Evolutionary conservation across 2,329 filamentous ascomycete genomes (phyloP).

Genomic region (Epichloe gansuensis): DNA sequence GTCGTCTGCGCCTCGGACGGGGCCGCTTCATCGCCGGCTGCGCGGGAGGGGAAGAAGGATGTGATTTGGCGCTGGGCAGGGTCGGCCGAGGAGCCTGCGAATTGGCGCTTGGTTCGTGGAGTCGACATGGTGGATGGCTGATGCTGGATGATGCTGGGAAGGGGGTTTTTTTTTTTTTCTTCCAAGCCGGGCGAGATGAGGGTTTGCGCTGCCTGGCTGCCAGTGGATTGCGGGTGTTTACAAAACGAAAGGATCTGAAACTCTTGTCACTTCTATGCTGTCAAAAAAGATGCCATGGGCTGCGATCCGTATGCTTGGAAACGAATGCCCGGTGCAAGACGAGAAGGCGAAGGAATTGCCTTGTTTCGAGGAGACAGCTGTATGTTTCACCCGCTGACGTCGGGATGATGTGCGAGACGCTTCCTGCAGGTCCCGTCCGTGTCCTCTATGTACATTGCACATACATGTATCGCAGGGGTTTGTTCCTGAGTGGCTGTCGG

Average conservation of each 20-base stretch:
- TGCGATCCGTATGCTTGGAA: no score
- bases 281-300: no score
- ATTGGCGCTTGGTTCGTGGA: conserved; percentile 47
- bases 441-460: not conserved
- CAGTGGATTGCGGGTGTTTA: not conserved
- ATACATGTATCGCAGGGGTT: not conserved
- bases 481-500: no score
- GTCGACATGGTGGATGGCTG: conserved; percentile 32
- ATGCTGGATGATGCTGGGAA: no score
- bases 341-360: not conserved
- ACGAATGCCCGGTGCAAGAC: no score
- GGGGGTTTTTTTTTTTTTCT: no score
- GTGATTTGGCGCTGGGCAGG: conserved; percentile 51
- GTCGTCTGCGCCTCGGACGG: conserved; percentile 7
- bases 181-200: not conserved
- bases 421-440: not conserved
- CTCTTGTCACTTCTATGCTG: no score
- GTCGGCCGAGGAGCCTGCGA: conserved; percentile 47
- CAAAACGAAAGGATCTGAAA: no score
- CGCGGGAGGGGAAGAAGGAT: conserved; percentile 41
- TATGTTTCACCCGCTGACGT: not conserved
- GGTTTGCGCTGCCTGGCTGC: not conserved
- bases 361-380: not conserved
- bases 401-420: not conserved
- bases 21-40: conserved; percentile 25